Evolutionary conservation across 495 filamentous ascomycete genomes (phyloP).

Genomic region (Parachaetomium inaequale): DNA sequence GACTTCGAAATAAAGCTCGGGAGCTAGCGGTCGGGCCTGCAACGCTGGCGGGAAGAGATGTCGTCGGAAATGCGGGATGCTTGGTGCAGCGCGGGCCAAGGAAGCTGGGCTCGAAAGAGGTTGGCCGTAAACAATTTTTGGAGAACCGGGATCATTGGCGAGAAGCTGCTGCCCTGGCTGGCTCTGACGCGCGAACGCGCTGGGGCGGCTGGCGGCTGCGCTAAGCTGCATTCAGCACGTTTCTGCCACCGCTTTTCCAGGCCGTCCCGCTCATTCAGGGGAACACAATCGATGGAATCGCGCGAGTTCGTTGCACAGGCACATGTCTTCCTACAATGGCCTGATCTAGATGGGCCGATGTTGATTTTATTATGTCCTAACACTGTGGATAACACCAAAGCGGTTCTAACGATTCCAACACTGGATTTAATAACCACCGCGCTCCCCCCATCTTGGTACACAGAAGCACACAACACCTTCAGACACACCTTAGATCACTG

Average conservation of each 20-base stretch:
- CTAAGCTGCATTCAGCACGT: constrained; percentile 15
- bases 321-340: too few relatives aligned
- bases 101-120: constrained; percentile 21
- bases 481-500: background rate
- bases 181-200: constrained; percentile 31
- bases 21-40: constrained; percentile 8
- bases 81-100: constrained; percentile 13
- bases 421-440: too few relatives aligned
- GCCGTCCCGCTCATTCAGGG: too few relatives aligned
- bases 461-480: background rate
- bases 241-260: constrained; percentile 26
- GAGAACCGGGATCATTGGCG: constrained; percentile 31
- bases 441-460: too few relatives aligned
- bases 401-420: too few relatives aligned
- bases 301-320: background rate
- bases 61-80: constrained; percentile 15
- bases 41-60: constrained; percentile 1
- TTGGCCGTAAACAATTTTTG: constrained; percentile 40
- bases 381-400: too few relatives aligned
- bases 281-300: too few relatives aligned
- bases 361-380: too few relatives aligned
- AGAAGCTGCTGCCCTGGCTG: constrained; percentile 15
- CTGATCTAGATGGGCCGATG: too few relatives aligned
- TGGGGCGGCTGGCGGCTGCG: constrained; percentile 9
- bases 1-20: background rate